Evolutionary conservation across 139 green algal species (phyloP).

Genomic region (Choricystis sp.): DNA sequence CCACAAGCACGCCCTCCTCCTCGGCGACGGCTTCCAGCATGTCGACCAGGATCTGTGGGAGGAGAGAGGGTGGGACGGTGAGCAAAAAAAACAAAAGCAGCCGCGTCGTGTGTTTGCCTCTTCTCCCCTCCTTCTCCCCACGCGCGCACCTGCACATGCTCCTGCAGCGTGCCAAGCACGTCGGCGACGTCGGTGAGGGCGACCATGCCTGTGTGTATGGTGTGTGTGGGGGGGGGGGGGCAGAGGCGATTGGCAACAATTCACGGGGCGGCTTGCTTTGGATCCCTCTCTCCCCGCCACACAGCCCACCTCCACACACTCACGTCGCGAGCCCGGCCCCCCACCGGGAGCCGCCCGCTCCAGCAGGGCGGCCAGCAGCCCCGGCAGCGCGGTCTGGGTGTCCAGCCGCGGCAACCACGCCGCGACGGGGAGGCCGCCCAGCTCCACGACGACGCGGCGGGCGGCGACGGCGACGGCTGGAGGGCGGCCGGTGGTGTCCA

Average conservation of each 20-base stretch:
- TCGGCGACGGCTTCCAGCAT: conserved; percentile 6
- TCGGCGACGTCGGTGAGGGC: background rate
- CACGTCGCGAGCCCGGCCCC: conserved; percentile 8
- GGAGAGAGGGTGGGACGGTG: background rate
- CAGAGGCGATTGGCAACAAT: background rate
- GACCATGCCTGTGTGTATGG: background rate
- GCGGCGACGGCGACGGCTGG: conserved; percentile 7
- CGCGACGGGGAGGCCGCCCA: conserved; percentile 15
- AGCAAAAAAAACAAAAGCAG: background rate
- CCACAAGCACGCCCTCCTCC: background rate
- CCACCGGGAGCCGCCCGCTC: background rate
- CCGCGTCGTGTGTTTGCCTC: background rate
- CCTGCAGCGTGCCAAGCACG: background rate
- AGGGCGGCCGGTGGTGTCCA: no score
- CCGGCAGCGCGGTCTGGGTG: conserved; percentile 7
- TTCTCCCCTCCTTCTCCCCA: background rate
- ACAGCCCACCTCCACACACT: background rate
- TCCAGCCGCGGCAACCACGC: conserved; percentile 22
- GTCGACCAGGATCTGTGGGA: conserved; percentile 13
- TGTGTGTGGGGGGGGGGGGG: background rate
- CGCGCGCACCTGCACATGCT: background rate
- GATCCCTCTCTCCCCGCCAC: background rate
- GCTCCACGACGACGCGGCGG: conserved; percentile 21
- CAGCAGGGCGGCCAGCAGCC: conserved; percentile 10
- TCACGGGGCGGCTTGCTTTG: background rate